phyloP scores from a whole-genome alignment of 2,329 filamentous ascomycete species.

The Beauveria sp. region DNA sequence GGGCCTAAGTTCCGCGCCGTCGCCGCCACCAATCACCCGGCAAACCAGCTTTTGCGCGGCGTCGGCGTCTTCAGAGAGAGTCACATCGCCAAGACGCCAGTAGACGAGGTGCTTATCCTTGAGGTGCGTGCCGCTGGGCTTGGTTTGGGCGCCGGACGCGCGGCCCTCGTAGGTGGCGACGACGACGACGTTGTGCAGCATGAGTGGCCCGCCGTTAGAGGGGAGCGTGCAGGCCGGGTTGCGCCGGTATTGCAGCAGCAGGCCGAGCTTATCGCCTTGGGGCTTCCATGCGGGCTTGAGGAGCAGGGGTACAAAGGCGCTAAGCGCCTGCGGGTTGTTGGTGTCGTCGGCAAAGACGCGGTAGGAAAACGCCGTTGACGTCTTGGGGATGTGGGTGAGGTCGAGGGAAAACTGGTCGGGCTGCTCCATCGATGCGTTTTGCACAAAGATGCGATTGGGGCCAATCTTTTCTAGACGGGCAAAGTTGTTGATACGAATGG shows the following conservation, averaged over 20 bases:
- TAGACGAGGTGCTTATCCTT: conserved; percentile 71
- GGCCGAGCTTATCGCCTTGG: conserved; percentile 75
- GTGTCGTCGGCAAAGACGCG: conserved; percentile 65
- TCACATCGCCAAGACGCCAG: conserved; percentile 74
- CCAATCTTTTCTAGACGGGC: conserved; percentile 82
- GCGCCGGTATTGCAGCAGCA: conserved; percentile 75
- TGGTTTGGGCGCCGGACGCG: conserved; percentile 63
- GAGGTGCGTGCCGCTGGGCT: conserved; percentile 70
- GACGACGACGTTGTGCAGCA: conserved; percentile 64
- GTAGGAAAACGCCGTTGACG: conserved; percentile 85
- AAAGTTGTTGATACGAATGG: conserved; percentile 82
- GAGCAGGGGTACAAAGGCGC: conserved; percentile 60
- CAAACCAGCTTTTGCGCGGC: conserved; percentile 72
- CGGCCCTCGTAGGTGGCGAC: conserved; percentile 64
- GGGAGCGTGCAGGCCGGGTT: conserved; percentile 58
- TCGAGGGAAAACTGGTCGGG: conserved; percentile 76
- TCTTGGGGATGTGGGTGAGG: conserved; percentile 62
- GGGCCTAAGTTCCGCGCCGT: conserved; percentile 60
- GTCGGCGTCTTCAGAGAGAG: conserved; percentile 47
- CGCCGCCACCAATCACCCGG: conserved; percentile 60
- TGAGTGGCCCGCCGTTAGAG: conserved; percentile 24
- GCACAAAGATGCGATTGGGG: conserved; percentile 85
- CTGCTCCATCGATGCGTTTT: conserved; percentile 54
- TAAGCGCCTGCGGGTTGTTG: conserved; percentile 34
- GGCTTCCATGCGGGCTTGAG: conserved; percentile 75